Conservation (phyloP, 2,329 filamentous ascomycete species). For the Penicillium sclerotiorum region DNA sequence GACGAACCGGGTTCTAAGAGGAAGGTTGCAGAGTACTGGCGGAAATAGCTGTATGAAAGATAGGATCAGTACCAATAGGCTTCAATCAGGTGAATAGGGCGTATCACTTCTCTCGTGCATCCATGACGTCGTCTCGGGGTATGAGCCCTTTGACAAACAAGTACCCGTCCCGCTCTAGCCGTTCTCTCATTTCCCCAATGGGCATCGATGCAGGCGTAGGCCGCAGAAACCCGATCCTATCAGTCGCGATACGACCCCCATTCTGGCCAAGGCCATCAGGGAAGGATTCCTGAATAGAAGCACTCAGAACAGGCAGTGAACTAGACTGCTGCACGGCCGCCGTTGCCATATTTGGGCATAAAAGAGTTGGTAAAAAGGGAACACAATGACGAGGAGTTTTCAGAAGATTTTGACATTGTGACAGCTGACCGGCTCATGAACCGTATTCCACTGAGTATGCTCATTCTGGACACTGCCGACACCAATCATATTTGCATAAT, state of each 20-base stretch:
- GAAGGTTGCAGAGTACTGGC: conserved; percentile 40
- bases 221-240: conserved; percentile 7
- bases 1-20: conserved; percentile 43
- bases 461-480: not conserved
- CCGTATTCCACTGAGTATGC: not conserved
- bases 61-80: not conserved
- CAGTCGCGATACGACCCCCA: conserved; percentile 11
- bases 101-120: conserved; percentile 36
- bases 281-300: conserved; percentile 5
- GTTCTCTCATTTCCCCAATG: conserved; percentile 41
- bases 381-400: not conserved
- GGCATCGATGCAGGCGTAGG: conserved; percentile 25
- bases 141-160: conserved; percentile 47
- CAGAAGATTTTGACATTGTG: not conserved
- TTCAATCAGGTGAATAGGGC: not conserved
- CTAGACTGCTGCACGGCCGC: not conserved
- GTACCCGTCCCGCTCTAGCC: conserved; percentile 45
- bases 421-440: not conserved
- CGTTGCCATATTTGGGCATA: conserved; percentile 4
- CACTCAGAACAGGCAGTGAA: conserved; percentile 2
- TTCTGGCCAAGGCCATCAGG: conserved; percentile 12
- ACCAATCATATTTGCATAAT: not conserved
- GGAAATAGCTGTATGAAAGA: conserved; percentile 40
- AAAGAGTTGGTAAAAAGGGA: not conserved
- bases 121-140: conserved; percentile 47